A percentile compares a stretch with the other conserved stretches of the same genome.
phyloP scores from a whole-genome alignment of 129 eudicot species.

The Flaveria brownii region DNA sequence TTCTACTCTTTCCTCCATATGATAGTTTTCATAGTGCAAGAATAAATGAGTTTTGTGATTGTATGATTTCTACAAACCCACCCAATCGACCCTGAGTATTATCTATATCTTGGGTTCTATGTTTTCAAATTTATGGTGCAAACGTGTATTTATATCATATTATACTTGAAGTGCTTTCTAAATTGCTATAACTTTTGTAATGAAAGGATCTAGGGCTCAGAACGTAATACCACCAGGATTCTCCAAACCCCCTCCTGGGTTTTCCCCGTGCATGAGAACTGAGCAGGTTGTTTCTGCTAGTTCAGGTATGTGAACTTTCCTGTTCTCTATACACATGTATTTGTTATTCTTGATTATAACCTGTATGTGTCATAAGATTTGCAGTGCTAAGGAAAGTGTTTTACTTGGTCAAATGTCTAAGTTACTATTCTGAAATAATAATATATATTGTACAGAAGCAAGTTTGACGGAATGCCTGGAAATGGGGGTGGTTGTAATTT shows the following conservation, averaged over 20 bases:
- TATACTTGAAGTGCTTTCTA: background rate
- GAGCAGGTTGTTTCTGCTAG: constrained; percentile 41
- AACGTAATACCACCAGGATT: constrained; percentile 64
- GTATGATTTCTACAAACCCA: background rate
- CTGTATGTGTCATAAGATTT: too few relatives aligned
- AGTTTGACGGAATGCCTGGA: background rate
- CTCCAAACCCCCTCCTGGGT: constrained; percentile 75
- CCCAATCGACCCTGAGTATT: background rate
- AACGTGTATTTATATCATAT: constrained; percentile 8
- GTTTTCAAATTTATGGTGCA: background rate
- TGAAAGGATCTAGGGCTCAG: constrained; percentile 52
- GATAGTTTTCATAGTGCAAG: background rate
- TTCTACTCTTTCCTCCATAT: constrained; percentile 8
- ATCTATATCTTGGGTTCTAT: background rate
- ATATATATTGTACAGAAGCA: too few relatives aligned
- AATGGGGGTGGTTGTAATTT: background rate
- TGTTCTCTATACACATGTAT: constrained; percentile 1
- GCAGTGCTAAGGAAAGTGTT: too few relatives aligned
- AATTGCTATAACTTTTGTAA: background rate
- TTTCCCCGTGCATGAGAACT: constrained; percentile 40
- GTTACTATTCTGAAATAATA: too few relatives aligned
- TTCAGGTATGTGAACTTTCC: constrained; percentile 41
- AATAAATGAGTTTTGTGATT: background rate
- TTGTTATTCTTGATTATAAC: background rate
- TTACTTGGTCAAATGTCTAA: too few relatives aligned